These are phyloP conservation scores for Poa annua DNA, from an alignment of 176 grass and related monocot species.

Conservation along the genomic window DNA sequence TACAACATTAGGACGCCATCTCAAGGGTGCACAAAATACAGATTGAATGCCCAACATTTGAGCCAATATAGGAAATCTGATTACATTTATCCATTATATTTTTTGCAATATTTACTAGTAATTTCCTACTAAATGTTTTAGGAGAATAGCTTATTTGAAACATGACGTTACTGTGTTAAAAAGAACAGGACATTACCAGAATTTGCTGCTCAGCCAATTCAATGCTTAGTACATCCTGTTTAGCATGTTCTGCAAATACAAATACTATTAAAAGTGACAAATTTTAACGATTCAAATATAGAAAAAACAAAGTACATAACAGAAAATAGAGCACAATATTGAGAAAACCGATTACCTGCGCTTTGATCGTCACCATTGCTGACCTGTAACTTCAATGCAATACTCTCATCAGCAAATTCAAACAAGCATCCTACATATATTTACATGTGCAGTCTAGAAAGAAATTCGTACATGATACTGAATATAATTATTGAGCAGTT, in stretches of 20 bases:
- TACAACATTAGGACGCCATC: not conserved
- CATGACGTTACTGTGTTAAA: constrained; percentile 46
- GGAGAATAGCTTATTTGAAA: not conserved
- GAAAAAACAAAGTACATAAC: not conserved
- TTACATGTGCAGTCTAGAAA: constrained; percentile 27
- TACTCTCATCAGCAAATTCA: constrained; percentile 38
- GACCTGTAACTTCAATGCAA: constrained; percentile 63
- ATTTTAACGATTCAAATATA: constrained; percentile 28
- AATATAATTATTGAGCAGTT: constrained; percentile 1
- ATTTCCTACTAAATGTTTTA: not conserved
- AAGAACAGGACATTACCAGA: constrained; percentile 63
- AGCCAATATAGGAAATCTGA: not conserved
- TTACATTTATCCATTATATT: constrained; percentile 35
- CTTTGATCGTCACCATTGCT: constrained; percentile 55
- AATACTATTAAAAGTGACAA: constrained; percentile 16
- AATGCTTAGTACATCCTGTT: constrained; percentile 64
- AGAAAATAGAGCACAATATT: constrained; percentile 20
- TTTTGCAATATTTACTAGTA: constrained; percentile 19
- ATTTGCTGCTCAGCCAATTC: constrained; percentile 95
- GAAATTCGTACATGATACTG: not conserved
- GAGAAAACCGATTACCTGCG: constrained; percentile 57
- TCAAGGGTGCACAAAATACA: constrained; percentile 18
- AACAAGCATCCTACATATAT: constrained; percentile 31
- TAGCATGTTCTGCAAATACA: constrained; percentile 64
- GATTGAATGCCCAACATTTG: not conserved